A percentile compares a stretch with the other conserved stretches of the same genome.
Evolutionary conservation across 345 rosid species (phyloP).

Genomic region (Turnera subulata): DNA sequence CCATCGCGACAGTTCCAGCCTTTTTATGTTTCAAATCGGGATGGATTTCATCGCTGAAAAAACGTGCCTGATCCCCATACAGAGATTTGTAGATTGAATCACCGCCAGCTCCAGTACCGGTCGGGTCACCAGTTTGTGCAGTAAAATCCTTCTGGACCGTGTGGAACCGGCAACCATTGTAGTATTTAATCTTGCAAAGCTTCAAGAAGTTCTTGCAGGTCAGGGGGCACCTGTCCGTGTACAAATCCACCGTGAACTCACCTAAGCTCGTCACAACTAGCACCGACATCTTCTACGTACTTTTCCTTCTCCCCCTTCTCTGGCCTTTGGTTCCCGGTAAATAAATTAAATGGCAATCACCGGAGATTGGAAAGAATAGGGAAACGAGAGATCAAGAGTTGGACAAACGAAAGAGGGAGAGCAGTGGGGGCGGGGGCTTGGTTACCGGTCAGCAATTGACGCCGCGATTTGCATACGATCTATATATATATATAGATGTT

Average conservation of each 20-base stretch:
- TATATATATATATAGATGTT: too few species aligned
- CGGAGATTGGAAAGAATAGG: too few species aligned
- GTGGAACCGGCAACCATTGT: slow-evolving; percentile 81
- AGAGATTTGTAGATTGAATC: slow-evolving; percentile 82
- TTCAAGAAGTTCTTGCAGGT: slow-evolving; percentile 91
- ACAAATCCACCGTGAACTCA: slow-evolving; percentile 71
- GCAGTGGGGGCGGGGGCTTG: too few species aligned
- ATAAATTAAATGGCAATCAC: too few species aligned
- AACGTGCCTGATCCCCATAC: slow-evolving; percentile 89
- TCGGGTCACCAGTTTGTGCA: slow-evolving; percentile 77
- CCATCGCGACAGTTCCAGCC: slow-evolving; percentile 91
- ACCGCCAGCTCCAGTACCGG: slow-evolving; percentile 78
- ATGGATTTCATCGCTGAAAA: slow-evolving; percentile 81
- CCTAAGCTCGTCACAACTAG: slow-evolving; percentile 78
- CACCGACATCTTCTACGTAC: slow-evolving; percentile 88
- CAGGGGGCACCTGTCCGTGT: slow-evolving; percentile 59
- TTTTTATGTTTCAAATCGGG: slow-evolving; percentile 78
- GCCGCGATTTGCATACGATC: too few species aligned
- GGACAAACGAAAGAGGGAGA: too few species aligned
- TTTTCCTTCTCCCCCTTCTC: too few species aligned
- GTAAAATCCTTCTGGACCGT: slow-evolving; percentile 89
- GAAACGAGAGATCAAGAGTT: too few species aligned
- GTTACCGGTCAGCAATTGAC: too few species aligned
- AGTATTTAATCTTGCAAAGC: slow-evolving; percentile 95
- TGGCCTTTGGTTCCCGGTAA: too few species aligned